Evolutionary conservation across 306 rosid species (phyloP).

Genomic region (Malus sieversii): DNA sequence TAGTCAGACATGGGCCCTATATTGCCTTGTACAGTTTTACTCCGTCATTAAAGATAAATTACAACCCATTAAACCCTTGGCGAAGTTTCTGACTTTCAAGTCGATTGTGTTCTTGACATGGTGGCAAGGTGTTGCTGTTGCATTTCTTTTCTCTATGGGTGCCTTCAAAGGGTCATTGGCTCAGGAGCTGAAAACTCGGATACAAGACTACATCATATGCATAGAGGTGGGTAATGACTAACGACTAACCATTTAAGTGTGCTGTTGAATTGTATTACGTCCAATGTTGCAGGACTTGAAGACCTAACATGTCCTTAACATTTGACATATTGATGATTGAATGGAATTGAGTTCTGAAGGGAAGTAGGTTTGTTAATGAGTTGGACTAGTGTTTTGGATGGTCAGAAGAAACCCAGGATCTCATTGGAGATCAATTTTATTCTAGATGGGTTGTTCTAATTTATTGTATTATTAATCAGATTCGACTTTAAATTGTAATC

Average conservation of each 20-base stretch:
- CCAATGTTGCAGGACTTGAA: not conserved
- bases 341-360: not conserved
- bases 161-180: constrained; percentile 84
- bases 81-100: constrained; percentile 83
- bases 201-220: constrained; percentile 93
- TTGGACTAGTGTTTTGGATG: not conserved
- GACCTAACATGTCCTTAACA: not conserved
- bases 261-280: constrained; percentile 2
- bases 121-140: constrained; percentile 99
- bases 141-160: constrained; percentile 81
- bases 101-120: constrained; percentile 92
- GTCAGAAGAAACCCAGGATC: not conserved
- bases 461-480: not conserved
- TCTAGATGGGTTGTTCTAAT: not conserved
- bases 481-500: not conserved
- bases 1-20: constrained; percentile 98
- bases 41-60: constrained; percentile 80
- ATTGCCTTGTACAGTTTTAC: constrained; percentile 96
- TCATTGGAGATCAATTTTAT: not conserved
- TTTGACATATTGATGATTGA: not conserved
- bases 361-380: not conserved
- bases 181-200: constrained; percentile 70
- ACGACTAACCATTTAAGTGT: not conserved
- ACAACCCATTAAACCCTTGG: constrained; percentile 86
- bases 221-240: constrained; percentile 58